phyloP scores from a whole-genome alignment of 164 flowering plant genomes.

The Macadamia tetraphylla region DNA sequence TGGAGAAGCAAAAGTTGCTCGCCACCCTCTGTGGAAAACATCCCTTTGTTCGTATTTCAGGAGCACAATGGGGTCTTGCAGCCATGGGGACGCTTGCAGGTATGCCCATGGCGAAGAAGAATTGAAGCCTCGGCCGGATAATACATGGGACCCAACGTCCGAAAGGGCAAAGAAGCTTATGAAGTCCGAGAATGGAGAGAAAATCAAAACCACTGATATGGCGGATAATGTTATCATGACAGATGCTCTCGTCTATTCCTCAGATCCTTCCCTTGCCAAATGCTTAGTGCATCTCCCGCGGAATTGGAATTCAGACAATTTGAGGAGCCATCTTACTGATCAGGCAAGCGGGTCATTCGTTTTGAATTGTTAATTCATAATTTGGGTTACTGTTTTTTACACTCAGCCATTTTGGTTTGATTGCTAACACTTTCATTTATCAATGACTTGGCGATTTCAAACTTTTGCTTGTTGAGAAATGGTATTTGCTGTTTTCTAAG shows the following conservation, averaged over 20 bases:
- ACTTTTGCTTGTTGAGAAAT: no score
- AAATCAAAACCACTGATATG: conserved; percentile 26
- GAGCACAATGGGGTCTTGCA: conserved; percentile 42
- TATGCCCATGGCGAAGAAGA: conserved; percentile 89
- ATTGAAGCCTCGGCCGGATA: conserved; percentile 68
- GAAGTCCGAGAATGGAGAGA: conserved; percentile 30
- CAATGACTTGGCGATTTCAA: no score
- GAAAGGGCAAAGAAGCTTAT: conserved; percentile 67
- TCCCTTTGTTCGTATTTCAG: conserved; percentile 86
- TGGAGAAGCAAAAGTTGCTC: conserved; percentile 9
- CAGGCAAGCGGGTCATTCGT: conserved; percentile 28
- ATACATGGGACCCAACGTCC: conserved; percentile 95
- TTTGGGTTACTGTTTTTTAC: not conserved
- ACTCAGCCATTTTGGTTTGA: no score
- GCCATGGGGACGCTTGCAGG: conserved; percentile 73
- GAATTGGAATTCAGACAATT: conserved; percentile 64
- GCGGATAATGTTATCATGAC: conserved; percentile 35
- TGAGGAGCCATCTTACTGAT: conserved; percentile 53
- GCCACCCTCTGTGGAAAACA: conserved; percentile 69
- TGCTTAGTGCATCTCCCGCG: conserved; percentile 70
- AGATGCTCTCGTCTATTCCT: conserved; percentile 14
- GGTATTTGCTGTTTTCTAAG: no score
- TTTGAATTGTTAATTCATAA: not conserved
- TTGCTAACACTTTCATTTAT: no score
- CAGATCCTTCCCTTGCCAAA: conserved; percentile 35